Evolutionary conservation across 2,329 filamentous ascomycete species (phyloP), one percentile per base, ranked within the genome.

Genomic region (Fusarium oxysporum): DNA sequence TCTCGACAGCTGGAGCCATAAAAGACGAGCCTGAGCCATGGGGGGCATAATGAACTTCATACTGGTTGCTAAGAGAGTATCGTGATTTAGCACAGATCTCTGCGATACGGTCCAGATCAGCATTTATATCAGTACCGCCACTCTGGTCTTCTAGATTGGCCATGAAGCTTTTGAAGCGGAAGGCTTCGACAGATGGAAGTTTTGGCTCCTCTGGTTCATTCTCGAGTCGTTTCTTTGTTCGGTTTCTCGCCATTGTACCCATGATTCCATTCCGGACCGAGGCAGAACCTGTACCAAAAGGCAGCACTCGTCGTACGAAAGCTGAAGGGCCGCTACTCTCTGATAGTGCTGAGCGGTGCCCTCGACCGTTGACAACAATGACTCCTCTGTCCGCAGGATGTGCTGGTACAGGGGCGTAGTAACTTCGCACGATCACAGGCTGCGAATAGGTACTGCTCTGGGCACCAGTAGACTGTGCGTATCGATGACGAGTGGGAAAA

Each of bases 1-100:
- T 73, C 54, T 80, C 78, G 16, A 78, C 75, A n/a, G 71, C 73
- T 32, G 71, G 77, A 6, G 80, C 70, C 23, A 85, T 55, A 67
- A 90, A 89, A 2, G 83, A 81, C 4, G 86, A 79, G 7, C 90
- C 89, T 3, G 87, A 88, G 25, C 89, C 89, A 73, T 91, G 90
- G 19, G 90, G 90, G 17, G 87, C 83, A 66, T 91, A 88, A 73
- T 92, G 90, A 11, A 91, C 88, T 75, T 91, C 90, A 75, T 92
- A 91, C 77, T 92, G 90, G 78, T 91, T 91, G 79, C 89, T 91
- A 57, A 92, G 78, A 44, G 89, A 91, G 78, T 91, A 92, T 47
- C 88, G 86, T 17, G 89, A 91, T 38, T 88, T 85, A 41, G 90
- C 90, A 80, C 90, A 92, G 37, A 92, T 92, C 78, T 92, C 90